Base-by-base conservation (phyloP, 306 rosid species). In the Glycine tomentella region DNA sequence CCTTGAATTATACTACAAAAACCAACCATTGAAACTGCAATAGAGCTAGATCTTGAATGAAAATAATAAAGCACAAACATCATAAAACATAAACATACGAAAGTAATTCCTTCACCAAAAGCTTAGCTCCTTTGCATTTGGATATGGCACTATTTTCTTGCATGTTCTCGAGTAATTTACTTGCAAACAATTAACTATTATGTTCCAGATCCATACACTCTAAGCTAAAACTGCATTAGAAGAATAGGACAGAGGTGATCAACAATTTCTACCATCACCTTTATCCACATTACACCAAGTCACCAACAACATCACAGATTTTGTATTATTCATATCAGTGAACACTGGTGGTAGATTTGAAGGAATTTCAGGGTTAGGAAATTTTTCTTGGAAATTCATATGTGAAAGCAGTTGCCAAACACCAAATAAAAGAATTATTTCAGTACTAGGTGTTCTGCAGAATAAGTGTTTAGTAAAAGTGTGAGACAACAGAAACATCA, bases 361-460 rank as follows among this genome's bases (percentile, higher is more conserved):
- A 6, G 40, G 55, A 20, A 62, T 11, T 51, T 80, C 74, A 64
- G 6, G 6, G 40, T 40, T 40, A 25, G 79, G 63, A 59, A 80
- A 80, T 44, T 46, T 15, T 33, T 57, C 7, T 45, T 6, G 25
- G 44, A 79, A 70, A 79, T 33, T 70, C 64, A 46, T 70, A 46
- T 70, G 52, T n/a, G 77, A 33, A 70, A 58, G 31, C 53, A 1
- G 50, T 14, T 2, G 40, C 40, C 65, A 68, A 46, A 58, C 16
- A 57, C 62, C 77, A 69, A 68, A 33, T 16, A 34, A 59, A 51
- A 40, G 7, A 25, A 12, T 67, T 33, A 75, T 57, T 65, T 53
- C 64, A 72, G 63, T 67, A 79, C 8, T 6, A 65, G 31, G 75
- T 78, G 40, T 66, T 72, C 16, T 52, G 76, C 80, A 33, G 49